These are phyloP conservation scores for Eurotiales sp. DNA, from an alignment of 2,329 filamentous ascomycete genomes.

Conservation along the genomic window DNA sequence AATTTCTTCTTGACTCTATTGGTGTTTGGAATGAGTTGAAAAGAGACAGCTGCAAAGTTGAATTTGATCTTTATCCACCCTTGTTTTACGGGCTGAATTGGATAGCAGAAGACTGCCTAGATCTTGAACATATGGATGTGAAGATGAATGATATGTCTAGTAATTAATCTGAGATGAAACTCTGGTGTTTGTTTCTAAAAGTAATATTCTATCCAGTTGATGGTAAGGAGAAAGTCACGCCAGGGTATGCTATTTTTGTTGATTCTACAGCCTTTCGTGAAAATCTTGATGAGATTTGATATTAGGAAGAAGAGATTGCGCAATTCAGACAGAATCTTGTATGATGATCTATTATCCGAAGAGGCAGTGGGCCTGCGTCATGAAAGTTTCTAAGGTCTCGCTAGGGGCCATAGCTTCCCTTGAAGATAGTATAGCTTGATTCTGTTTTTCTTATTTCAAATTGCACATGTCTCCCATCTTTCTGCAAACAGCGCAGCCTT, in stretches of 20 bases:
- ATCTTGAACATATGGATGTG: not conserved
- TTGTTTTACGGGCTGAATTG: not conserved
- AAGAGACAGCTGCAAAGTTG: conserved; percentile 4
- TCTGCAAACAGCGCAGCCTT: too few relatives aligned
- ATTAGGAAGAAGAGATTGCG: conserved; percentile 9
- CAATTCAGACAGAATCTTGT: conserved; percentile 5
- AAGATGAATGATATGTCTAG: not conserved
- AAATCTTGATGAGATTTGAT: conserved; percentile 4
- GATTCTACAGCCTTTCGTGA: conserved; percentile 6
- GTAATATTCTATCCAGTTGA: conserved; percentile 4
- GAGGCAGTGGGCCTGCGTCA: too few relatives aligned
- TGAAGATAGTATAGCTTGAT: too few relatives aligned
- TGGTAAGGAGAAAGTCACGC: not conserved
- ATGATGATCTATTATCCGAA: too few relatives aligned
- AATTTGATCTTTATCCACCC: conserved; percentile 2
- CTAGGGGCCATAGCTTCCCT: too few relatives aligned
- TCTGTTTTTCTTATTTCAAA: too few relatives aligned
- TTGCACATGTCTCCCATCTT: too few relatives aligned
- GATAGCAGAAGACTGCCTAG: conserved; percentile 5
- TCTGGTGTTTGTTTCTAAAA: conserved; percentile 8
- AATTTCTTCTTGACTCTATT: conserved; percentile 4
- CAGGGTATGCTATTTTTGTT: conserved; percentile 6
- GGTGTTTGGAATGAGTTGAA: conserved; percentile 4
- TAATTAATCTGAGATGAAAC: not conserved
- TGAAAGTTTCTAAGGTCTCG: too few relatives aligned